Evolutionary conservation across 2,329 filamentous ascomycete genomes (phyloP).

Genomic region (Penicillium sp.): DNA sequence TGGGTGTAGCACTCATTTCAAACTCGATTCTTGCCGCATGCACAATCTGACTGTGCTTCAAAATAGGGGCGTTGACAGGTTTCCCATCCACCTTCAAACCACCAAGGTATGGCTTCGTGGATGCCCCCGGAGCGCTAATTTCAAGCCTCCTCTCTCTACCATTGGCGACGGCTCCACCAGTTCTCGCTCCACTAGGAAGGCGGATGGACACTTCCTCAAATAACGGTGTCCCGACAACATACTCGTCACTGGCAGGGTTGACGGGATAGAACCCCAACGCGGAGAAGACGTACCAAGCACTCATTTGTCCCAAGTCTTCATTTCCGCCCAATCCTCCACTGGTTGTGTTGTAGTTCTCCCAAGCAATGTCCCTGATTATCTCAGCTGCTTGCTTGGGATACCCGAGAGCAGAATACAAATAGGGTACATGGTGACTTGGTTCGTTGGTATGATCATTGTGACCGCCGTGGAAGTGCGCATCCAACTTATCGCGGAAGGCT

Average conservation of each 20-base stretch:
- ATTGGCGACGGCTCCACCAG: slow-evolving; percentile 26
- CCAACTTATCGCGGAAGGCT: slow-evolving; percentile 45
- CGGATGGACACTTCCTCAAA: slow-evolving; percentile 47
- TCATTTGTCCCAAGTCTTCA: slow-evolving; percentile 54
- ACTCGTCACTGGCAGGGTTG: slow-evolving; percentile 48
- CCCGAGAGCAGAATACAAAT: slow-evolving; percentile 48
- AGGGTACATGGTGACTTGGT: slow-evolving; percentile 51
- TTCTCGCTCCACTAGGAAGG: slow-evolving; percentile 36
- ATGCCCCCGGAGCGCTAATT: slow-evolving; percentile 45
- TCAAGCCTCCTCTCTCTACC: slow-evolving; percentile 30
- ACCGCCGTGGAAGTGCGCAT: slow-evolving; percentile 47
- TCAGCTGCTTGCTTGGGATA: slow-evolving; percentile 43
- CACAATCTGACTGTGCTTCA: slow-evolving; percentile 46
- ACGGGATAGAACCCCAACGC: slow-evolving; percentile 51
- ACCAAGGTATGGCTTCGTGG: slow-evolving; percentile 44
- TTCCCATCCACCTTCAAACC: slow-evolving; percentile 45
- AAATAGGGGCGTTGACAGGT: slow-evolving; percentile 33
- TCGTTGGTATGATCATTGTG: slow-evolving; percentile 53
- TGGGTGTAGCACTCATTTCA: slow-evolving; percentile 47
- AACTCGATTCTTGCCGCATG: slow-evolving; percentile 43
- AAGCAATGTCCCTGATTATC: slow-evolving; percentile 41
- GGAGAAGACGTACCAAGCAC: slow-evolving; percentile 52
- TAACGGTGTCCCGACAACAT: slow-evolving; percentile 49
- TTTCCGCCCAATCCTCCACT: slow-evolving; percentile 50
- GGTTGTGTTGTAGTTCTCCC: slow-evolving; percentile 48